Evolutionary conservation across 805 yeast species (phyloP).

Genomic region (Lachancea quebecensis): DNA sequence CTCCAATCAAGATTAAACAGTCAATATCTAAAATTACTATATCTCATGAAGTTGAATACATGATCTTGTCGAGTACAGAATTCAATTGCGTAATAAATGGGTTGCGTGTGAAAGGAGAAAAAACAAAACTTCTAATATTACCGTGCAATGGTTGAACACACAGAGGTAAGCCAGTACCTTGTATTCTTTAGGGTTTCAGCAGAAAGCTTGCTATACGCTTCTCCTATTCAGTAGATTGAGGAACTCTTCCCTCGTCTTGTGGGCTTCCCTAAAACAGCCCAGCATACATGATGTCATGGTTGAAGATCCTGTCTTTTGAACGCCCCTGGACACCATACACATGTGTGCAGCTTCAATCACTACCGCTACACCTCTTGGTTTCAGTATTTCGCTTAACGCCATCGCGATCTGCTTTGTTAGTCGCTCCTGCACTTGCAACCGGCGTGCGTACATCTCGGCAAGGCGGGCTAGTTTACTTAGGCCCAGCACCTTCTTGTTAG

Average conservation of each 20-base stretch:
- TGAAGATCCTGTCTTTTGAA: conserved; percentile 88
- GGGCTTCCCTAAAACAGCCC: conserved; percentile 90
- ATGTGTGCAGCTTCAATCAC: conserved; percentile 96
- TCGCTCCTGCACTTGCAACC: conserved; percentile 97
- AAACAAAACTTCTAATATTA: not conserved
- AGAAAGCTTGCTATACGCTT: conserved; percentile 12
- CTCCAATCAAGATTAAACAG: too few relatives aligned
- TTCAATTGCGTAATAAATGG: not conserved
- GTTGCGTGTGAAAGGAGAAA: not conserved
- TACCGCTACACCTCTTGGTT: conserved; percentile 96
- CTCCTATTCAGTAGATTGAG: conserved; percentile 68
- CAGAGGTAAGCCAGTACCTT: conserved; percentile 14
- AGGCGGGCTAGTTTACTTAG: conserved; percentile 87
- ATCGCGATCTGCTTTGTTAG: conserved; percentile 95
- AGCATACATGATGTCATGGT: conserved; percentile 96
- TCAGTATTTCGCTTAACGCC: conserved; percentile 84
- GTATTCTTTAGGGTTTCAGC: not conserved
- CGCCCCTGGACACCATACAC: conserved; percentile 99
- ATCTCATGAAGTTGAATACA: conserved; percentile 11
- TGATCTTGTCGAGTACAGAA: not conserved
- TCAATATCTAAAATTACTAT: not conserved
- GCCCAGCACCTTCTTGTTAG: conserved; percentile 88
- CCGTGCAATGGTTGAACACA: conserved; percentile 7
- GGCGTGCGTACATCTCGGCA: conserved; percentile 94
- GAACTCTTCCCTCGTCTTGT: conserved; percentile 94